Evolutionary conservation across 1,139 yeast species (phyloP), one percentile per base, ranked within the genome.

Genomic region (Kurtzmaniella natalensis): DNA sequence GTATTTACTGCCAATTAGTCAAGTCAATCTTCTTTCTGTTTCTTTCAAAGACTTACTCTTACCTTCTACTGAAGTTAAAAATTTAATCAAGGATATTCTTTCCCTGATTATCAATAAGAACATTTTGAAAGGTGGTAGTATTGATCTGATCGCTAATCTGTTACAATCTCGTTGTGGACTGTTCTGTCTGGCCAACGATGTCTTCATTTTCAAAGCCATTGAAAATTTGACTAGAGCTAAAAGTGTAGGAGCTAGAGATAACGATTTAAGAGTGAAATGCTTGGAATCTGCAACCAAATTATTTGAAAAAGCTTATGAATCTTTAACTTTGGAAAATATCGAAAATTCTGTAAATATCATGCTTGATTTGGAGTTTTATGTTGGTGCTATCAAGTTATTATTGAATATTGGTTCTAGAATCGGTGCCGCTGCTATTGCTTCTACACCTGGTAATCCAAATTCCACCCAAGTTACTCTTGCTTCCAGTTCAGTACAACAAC

Each of bases 111-210:
- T 94, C 38, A 89, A 89, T 57, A 81, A 85, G 51, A 86, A 83
- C 44, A 88, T 94, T 41, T 71, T 86, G 30, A 79, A 85, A 46
- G 98, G 98, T n/a, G 94, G 88, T 2, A 83, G 95, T 0, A 92
- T 94, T 34, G 98, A 92, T 52, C 70, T 82, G 35, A 87, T 92
- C 37, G 94, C 97, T 1, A 78, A 81, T 21, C 81, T 94, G 1
- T 66, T 94, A 35, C 96, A 92, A 57, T 94, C 86, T 35, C 80
- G 94, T 44, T 94, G 98, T 64, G 95, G 95, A 1, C 81, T 95
- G 2, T 94, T 88, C 58, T 94, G 97, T 51, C 87, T 96, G 0
- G 78, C 95, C 8, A 87, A 85, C 47, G 98, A 94, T 59, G 96
- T 92, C 20, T 72, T 88, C 40, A 85, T 94, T 17, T 94, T 89